Conservation (phyloP, 1,139 yeast species). For the Hanseniaspora gamundiae region DNA sequence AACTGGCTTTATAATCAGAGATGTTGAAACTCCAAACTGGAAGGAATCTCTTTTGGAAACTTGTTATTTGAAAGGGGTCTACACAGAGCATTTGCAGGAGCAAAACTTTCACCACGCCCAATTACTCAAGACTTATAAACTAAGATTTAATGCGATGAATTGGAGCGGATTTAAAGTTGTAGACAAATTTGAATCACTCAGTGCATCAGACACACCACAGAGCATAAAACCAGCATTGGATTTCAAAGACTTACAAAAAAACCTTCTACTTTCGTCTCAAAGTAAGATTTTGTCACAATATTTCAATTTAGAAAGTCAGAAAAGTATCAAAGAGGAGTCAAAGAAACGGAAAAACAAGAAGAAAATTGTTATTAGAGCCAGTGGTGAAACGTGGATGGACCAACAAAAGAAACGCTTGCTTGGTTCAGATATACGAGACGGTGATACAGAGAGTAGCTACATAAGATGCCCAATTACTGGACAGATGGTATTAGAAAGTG, state of each 20-base stretch:
- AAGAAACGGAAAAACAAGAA: slow-evolving; percentile 8
- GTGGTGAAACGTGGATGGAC: slow-evolving; percentile 50
- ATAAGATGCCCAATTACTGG: slow-evolving; percentile 69
- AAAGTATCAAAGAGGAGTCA: slow-evolving; percentile 9
- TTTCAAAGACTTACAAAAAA: slow-evolving; percentile 47
- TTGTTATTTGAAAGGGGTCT: slow-evolving; percentile 49
- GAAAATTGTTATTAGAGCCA: slow-evolving; percentile 49
- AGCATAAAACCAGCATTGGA: slow-evolving; percentile 42
- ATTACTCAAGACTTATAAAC: slow-evolving; percentile 28
- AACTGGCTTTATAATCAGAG: slow-evolving; percentile 14
- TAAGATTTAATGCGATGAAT: slow-evolving; percentile 64
- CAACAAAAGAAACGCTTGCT: slow-evolving; percentile 6
- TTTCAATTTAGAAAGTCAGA: slow-evolving; percentile 13
- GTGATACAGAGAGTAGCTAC: slow-evolving; percentile 23
- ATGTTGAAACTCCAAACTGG: slow-evolving; percentile 19
- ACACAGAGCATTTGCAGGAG: slow-evolving; percentile 30
- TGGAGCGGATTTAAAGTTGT: slow-evolving; percentile 79
- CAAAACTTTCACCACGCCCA: slow-evolving; percentile 24
- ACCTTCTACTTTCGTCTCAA: slow-evolving; percentile 20
- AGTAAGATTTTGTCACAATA: slow-evolving; percentile 30
- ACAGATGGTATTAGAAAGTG: slow-evolving; percentile 52
- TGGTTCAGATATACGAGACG: slow-evolving; percentile 4
- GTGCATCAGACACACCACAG: slow-evolving; percentile 34
- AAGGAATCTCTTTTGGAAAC: slow-evolving; percentile 31
- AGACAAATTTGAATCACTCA: slow-evolving; percentile 31